Conservation (phyloP, 1,284 basidiomycete genomes). For the Malassezia globosa region DNA sequence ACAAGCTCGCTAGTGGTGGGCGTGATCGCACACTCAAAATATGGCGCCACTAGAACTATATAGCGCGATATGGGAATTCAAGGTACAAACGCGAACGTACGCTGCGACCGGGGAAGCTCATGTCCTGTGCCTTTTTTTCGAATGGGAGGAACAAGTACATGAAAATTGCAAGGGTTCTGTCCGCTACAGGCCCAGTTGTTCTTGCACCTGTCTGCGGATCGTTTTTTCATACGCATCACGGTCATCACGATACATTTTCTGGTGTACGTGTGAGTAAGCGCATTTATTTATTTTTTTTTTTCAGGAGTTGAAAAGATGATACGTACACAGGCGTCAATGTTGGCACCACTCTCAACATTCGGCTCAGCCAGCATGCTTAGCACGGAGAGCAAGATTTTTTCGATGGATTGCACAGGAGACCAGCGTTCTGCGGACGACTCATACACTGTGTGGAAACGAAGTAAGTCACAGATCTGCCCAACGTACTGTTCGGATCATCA, state of each 20-base stretch:
- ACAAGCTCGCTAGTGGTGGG: conserved; percentile 93
- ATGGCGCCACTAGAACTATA: conserved; percentile 23
- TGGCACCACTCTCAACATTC: conserved; percentile 96
- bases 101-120: too few species aligned
- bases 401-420: conserved; percentile 93
- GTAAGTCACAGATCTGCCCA: too few species aligned
- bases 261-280: conserved; percentile 7
- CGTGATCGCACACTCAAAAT: conserved; percentile 56
- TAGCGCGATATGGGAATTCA: background rate
- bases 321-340: conserved; percentile 62
- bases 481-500: conserved; percentile 58
- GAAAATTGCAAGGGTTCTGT: too few species aligned
- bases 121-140: too few species aligned
- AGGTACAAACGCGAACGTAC: too few species aligned
- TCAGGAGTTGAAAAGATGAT: too few species aligned
- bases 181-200: conserved; percentile 39
- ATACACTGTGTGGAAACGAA: conserved; percentile 45
- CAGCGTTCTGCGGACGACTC: conserved; percentile 92
- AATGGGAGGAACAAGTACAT: too few species aligned
- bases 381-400: conserved; percentile 82
- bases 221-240: conserved; percentile 39
- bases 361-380: conserved; percentile 99
- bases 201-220: conserved; percentile 37
- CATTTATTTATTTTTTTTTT: too few species aligned
- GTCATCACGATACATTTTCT: conserved; percentile 45